Percentiles rank a stretch among this genome's conserved stretches.
These are phyloP conservation scores for Cardiospermum halicacabum DNA, from an alignment of 345 rosid genomes.

Conservation along the genomic window DNA sequence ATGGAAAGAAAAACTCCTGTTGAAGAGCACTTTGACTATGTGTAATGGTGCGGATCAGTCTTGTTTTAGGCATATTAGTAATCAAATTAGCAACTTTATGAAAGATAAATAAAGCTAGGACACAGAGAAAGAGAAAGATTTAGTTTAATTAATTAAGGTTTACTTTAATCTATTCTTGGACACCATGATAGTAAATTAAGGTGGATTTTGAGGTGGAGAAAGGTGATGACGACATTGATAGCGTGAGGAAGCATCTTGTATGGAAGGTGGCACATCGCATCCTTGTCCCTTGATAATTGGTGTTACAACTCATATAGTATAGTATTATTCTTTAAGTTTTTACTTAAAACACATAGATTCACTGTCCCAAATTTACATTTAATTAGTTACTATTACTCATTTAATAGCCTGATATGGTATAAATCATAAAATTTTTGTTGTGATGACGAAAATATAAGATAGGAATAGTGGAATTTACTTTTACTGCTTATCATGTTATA, in stretches of 20 bases:
- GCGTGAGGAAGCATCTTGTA: constrained; percentile 40
- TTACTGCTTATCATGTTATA: background rate
- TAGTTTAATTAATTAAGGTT: background rate
- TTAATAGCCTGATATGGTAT: background rate
- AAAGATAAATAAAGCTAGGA: background rate
- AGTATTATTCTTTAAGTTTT: background rate
- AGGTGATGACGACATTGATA: constrained; percentile 36
- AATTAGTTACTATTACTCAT: background rate
- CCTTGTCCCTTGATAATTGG: constrained; percentile 8
- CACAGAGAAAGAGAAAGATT: background rate
- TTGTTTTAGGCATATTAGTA: background rate
- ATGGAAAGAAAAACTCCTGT: background rate
- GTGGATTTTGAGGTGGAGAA: background rate
- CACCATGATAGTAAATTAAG: constrained; percentile 19
- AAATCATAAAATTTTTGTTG: background rate
- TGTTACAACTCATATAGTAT: background rate
- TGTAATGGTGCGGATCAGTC: background rate
- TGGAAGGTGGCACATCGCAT: constrained; percentile 17
- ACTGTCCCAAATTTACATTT: background rate
- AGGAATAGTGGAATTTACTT: background rate
- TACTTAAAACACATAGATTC: background rate
- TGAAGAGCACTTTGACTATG: constrained; percentile 25
- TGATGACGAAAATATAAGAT: background rate
- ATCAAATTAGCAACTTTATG: background rate
- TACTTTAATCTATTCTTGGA: constrained; percentile 8